These are phyloP conservation scores for Carallia brachiata DNA, from an alignment of 345 rosid species.

Conservation along the genomic window DNA sequence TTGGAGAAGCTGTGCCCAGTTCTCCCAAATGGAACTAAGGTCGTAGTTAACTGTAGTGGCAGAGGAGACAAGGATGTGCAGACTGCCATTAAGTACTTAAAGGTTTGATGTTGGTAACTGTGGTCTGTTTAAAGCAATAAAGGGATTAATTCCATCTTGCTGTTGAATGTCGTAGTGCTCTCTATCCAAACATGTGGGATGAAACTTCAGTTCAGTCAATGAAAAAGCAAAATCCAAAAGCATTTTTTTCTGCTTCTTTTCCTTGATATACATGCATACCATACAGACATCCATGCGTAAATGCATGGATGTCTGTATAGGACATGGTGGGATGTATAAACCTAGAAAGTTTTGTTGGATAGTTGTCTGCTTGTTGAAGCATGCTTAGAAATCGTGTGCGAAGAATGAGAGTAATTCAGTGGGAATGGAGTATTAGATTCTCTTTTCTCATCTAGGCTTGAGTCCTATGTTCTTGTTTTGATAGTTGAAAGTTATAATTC, in stretches of 20 bases:
- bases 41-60: conserved; percentile 66
- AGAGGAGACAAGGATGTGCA: conserved; percentile 91
- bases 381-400: too few species aligned
- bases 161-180: not conserved
- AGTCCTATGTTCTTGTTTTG: too few species aligned
- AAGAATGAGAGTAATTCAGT: too few species aligned
- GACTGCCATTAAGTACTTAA: conserved; percentile 58
- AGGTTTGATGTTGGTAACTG: conserved; percentile 28
- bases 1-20: conserved; percentile 76
- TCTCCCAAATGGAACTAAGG: conserved; percentile 49
- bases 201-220: not conserved
- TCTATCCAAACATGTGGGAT: not conserved
- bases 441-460: too few species aligned
- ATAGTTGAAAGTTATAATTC: too few species aligned
- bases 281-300: not conserved
- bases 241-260: not conserved
- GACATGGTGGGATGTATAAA: not conserved
- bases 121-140: not conserved
- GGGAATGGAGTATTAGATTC: too few species aligned
- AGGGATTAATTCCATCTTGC: not conserved
- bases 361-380: too few species aligned
- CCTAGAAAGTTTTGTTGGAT: not conserved
- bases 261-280: not conserved
- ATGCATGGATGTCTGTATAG: not conserved
- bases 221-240: not conserved